phyloP scores from a whole-genome alignment of 192 early-diverging fungal genomes.

The Coemansia sp. region DNA sequence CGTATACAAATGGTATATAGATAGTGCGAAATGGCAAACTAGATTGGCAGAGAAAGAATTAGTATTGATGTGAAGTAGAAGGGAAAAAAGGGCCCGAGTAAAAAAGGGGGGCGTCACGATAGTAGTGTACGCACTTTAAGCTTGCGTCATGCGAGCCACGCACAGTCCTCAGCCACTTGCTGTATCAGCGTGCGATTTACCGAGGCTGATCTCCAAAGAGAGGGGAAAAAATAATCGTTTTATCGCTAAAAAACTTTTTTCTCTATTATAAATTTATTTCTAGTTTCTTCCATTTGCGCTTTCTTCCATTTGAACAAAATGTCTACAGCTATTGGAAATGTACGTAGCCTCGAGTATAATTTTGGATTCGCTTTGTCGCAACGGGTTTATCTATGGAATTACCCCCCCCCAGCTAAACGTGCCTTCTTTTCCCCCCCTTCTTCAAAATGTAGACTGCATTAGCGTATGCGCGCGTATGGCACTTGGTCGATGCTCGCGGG shows the following conservation, averaged over 20 bases:
- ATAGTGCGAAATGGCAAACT: conserved; percentile 1
- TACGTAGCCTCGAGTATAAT: conserved; percentile 13
- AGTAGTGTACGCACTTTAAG: neutral
- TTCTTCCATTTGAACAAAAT: conserved; percentile 17
- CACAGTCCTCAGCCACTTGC: neutral
- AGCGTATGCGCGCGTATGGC: conserved; percentile 88
- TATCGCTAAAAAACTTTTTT: neutral
- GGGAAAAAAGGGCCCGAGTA: neutral
- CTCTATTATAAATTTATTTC: neutral
- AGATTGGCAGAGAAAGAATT: neutral
- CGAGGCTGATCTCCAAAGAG: neutral
- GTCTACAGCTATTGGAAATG: conserved; percentile 56
- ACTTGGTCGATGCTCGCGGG: conserved; percentile 85
- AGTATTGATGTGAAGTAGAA: neutral
- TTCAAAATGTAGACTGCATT: conserved; percentile 64
- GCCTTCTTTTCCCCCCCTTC: neutral
- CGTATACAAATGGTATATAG: neutral
- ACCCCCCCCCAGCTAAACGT: neutral
- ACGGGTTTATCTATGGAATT: neutral
- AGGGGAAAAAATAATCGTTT: neutral
- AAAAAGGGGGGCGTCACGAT: neutral
- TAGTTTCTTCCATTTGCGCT: neutral
- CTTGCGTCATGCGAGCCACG: conserved; percentile 1
- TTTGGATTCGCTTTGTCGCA: neutral
- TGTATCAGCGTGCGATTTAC: neutral